Evolutionary conservation across 1,284 basidiomycete species (phyloP), one percentile per base, ranked within the genome.

Genomic region (Porphyrellus sp.): DNA sequence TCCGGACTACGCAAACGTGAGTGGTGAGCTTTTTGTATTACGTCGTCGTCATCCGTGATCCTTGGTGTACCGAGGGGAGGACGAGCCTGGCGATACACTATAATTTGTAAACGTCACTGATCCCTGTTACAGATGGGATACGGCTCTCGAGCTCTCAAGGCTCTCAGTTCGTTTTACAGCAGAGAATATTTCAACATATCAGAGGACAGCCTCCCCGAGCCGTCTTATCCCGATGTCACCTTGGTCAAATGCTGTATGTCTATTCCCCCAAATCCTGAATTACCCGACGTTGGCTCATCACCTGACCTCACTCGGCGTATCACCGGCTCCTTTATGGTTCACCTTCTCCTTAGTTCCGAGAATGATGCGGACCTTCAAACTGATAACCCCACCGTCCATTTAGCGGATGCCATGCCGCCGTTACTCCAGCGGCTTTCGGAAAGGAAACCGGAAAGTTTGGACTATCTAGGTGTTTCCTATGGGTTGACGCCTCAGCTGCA

Each of bases 401-500:
- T 91, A 16, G 81, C 85, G 0, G 73, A 81, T 12, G 79, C 83
- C 33, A 96, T 99, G 91, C 95, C 95, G 3, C 93, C 97, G 1
- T 79, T 99, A 6, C 80, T 99, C 1, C 93, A 96, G 66, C 85
- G 93, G 4, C 79, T 99, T 8, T 86, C 89, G 1, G 95, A 98
- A 69, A 82, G 89, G 34, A 89, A 89, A 70, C 96, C 97, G 0
- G 95, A 98, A 66, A 78, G 75, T 40, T 77, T 99, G 30, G 96
- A 99, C 71, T 99, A 97, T 70, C 77, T 99, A 7, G 96, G 97
- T 41, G 96, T 98, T 1, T 96, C 93, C 25, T 99, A 97, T 68
- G 97, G 97, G 11, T 76, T 99, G 44, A 98, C 96, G 0, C 82
- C 91, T 3, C 85, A 85, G 61, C 78, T 99, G 1, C 80, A 99